These are phyloP conservation scores for Candida arabinofermentans DNA, from an alignment of 805 yeast genomes.

Conservation along the genomic window DNA sequence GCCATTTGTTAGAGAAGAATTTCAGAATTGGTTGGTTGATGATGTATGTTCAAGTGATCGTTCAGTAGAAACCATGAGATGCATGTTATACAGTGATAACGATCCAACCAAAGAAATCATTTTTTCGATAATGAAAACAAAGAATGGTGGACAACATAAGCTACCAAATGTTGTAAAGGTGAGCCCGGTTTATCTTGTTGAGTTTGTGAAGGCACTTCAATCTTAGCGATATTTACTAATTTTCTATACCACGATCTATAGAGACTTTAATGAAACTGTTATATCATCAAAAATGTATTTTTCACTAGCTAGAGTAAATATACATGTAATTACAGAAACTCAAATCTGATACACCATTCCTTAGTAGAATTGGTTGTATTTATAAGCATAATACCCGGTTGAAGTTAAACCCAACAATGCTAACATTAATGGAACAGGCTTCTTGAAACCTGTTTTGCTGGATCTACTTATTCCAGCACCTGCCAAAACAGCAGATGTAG, in stretches of 20 bases:
- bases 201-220: slow-evolving; percentile 3
- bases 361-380: slow-evolving; percentile 67
- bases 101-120: slow-evolving; percentile 1
- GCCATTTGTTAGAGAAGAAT: background rate
- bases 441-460: slow-evolving; percentile 50
- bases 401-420: slow-evolving; percentile 60
- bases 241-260: background rate
- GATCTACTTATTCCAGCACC: slow-evolving; percentile 69
- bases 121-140: slow-evolving; percentile 1
- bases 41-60: background rate
- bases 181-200: slow-evolving; percentile 2
- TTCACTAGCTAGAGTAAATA: too few species aligned
- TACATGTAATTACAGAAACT: too few species aligned
- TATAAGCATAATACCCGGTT: slow-evolving; percentile 64
- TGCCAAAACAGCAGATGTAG: slow-evolving; percentile 60
- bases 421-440: slow-evolving; percentile 73
- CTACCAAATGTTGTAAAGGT: slow-evolving; percentile 1
- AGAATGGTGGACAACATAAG: background rate
- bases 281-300: too few species aligned
- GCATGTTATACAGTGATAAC: background rate
- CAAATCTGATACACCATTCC: too few species aligned
- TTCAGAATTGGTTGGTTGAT: background rate
- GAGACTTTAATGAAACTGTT: too few species aligned
- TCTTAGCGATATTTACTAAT: background rate
- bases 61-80: background rate